Evolutionary conservation across 2,329 filamentous ascomycete species (phyloP).

Genomic region (Dactylellina cionopaga): DNA sequence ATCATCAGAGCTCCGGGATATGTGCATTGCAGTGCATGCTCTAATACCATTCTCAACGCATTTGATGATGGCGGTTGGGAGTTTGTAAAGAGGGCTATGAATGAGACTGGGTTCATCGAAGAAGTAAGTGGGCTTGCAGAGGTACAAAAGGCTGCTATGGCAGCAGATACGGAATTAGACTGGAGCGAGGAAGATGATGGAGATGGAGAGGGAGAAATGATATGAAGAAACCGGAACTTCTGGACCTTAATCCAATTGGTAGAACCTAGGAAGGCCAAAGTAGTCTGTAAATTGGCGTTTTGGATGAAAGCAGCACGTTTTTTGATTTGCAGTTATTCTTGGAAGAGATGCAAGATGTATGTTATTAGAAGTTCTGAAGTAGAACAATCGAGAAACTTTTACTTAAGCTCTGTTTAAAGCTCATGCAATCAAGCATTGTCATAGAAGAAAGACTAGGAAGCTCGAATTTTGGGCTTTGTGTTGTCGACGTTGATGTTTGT

Average conservation of each 20-base stretch:
- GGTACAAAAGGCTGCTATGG: conserved; percentile 71
- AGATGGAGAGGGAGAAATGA: conserved; percentile 63
- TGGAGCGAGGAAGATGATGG: conserved; percentile 71
- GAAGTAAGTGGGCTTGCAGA: conserved; percentile 79
- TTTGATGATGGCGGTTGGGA: conserved; percentile 77
- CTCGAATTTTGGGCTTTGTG: neutral
- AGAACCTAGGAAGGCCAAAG: too few species aligned
- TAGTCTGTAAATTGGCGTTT: too few species aligned
- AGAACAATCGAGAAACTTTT: too few species aligned
- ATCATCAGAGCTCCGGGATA: conserved; percentile 79
- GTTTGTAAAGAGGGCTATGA: conserved; percentile 78
- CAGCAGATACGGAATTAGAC: conserved; percentile 56
- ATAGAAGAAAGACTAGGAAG: neutral
- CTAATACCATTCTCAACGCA: conserved; percentile 72
- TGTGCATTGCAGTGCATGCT: conserved; percentile 83
- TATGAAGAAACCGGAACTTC: too few species aligned
- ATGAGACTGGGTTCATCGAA: conserved; percentile 79
- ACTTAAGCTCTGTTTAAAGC: too few species aligned
- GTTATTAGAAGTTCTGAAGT: too few species aligned
- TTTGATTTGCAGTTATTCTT: too few species aligned
- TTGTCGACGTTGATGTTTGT: conserved; percentile 13
- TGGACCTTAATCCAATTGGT: too few species aligned
- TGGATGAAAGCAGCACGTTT: too few species aligned
- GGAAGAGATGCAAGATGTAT: too few species aligned
- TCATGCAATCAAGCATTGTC: neutral